A percentile compares a stretch with the other conserved stretches of the same genome.
Conservation (phyloP, 306 rosid genomes). For the Quercus agrifolia region DNA sequence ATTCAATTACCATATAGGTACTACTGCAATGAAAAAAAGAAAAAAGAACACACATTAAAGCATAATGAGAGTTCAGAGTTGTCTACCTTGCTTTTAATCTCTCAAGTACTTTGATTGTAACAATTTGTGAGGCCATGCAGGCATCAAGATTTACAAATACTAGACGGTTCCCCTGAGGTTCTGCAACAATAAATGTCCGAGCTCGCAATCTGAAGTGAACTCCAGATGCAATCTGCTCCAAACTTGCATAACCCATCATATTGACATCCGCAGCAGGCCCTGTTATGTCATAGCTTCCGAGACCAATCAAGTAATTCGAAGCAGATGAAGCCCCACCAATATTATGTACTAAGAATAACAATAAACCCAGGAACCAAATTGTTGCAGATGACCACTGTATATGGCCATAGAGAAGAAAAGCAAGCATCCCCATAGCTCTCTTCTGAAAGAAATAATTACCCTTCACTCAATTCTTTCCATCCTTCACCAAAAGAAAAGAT, state of each 20-base stretch:
- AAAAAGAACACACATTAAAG: not conserved
- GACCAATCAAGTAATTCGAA: constrained; percentile 69
- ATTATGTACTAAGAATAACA: constrained; percentile 14
- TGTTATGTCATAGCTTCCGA: constrained; percentile 88
- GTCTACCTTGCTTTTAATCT: constrained; percentile 73
- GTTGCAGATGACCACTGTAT: constrained; percentile 11
- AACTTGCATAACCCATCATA: constrained; percentile 90
- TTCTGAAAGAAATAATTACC: not conserved
- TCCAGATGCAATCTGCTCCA: constrained; percentile 64
- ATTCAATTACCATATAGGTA: not conserved
- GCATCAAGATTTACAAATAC: constrained; percentile 93
- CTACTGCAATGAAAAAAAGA: not conserved
- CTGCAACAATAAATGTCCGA: constrained; percentile 74
- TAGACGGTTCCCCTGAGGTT: constrained; percentile 60
- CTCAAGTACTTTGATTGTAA: constrained; percentile 71
- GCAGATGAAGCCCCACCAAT: constrained; percentile 8
- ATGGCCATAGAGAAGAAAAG: not conserved
- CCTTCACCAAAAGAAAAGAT: not conserved
- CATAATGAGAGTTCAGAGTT: not conserved
- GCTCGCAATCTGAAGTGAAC: constrained; percentile 78
- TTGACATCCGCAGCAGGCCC: constrained; percentile 98
- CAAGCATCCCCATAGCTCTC: not conserved
- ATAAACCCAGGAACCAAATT: constrained; percentile 19
- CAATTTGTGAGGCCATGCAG: constrained; percentile 87
- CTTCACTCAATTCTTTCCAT: not conserved